Evolutionary conservation across 2,329 filamentous ascomycete genomes (phyloP).

Genomic region (Paecilomyces variotii): DNA sequence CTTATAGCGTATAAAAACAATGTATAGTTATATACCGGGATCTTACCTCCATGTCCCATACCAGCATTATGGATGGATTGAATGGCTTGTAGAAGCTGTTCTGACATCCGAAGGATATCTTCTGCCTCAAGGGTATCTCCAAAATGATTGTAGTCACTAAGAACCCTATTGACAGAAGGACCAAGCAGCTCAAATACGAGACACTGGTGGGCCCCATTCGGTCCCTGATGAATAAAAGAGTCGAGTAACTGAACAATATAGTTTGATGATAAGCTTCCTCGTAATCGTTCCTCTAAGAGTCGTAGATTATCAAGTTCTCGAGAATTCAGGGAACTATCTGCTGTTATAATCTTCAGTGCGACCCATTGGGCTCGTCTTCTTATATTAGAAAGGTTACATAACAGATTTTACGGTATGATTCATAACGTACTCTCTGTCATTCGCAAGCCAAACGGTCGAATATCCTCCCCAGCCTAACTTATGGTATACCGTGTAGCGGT

Average conservation of each 20-base stretch:
- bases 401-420: not conserved
- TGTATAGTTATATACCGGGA: constrained; percentile 1
- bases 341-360: constrained; percentile 25
- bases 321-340: constrained; percentile 11
- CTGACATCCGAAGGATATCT: constrained; percentile 18
- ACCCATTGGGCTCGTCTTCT: constrained; percentile 17
- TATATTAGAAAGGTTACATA: constrained; percentile 6
- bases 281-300: constrained; percentile 2
- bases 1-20: not conserved
- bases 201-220: constrained; percentile 27
- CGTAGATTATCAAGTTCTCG: constrained; percentile 15
- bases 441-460: constrained; percentile 41
- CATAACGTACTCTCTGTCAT: constrained; percentile 18
- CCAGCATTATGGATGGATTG: constrained; percentile 18
- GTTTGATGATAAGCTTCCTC: constrained; percentile 10
- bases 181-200: constrained; percentile 27
- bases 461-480: constrained; percentile 31
- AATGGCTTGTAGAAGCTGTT: constrained; percentile 20
- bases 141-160: constrained; percentile 12
- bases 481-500: constrained; percentile 28
- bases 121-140: constrained; percentile 14
- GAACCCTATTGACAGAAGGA: constrained; percentile 18
- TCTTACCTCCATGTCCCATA: constrained; percentile 24
- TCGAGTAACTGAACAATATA: constrained; percentile 22
- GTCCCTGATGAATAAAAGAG: constrained; percentile 22